phyloP scores from a whole-genome alignment of 108 stramenopile species.

The Nitzschia palea region DNA sequence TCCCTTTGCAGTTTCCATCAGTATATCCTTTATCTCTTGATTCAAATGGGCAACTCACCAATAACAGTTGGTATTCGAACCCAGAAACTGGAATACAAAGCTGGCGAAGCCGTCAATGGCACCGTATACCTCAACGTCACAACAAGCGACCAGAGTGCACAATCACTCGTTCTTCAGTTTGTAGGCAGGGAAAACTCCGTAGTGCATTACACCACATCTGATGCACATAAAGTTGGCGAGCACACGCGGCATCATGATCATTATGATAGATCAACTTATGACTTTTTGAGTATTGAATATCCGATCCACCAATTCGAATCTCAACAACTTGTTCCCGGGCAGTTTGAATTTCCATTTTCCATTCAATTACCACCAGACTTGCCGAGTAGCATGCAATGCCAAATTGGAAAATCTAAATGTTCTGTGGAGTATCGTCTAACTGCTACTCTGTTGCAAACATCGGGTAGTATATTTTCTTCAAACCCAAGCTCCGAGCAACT shows the following conservation, averaged over 20 bases:
- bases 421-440: slow-evolving; percentile 6
- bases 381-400: slow-evolving; percentile 15
- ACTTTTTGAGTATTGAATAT: slow-evolving; percentile 15
- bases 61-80: slow-evolving; percentile 23
- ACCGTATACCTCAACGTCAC: slow-evolving; percentile 17
- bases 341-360: slow-evolving; percentile 28
- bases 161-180: background rate
- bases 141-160: background rate
- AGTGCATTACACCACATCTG: slow-evolving; percentile 4
- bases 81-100: background rate
- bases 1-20: too few relatives aligned
- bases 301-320: slow-evolving; percentile 9
- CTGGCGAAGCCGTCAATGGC: slow-evolving; percentile 8
- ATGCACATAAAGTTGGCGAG: background rate
- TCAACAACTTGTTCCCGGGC: slow-evolving; percentile 11
- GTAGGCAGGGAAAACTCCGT: slow-evolving; percentile 14
- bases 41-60: slow-evolving; percentile 33
- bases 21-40: too few relatives aligned
- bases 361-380: slow-evolving; percentile 10
- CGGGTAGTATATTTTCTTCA: background rate
- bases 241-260: slow-evolving; percentile 13
- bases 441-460: slow-evolving; percentile 13
- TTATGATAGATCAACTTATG: slow-evolving; percentile 13
- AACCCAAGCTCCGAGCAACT: slow-evolving; percentile 7
- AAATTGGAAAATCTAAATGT: slow-evolving; percentile 9